Percentiles rank a stretch among this genome's conserved stretches.
Evolutionary conservation across 495 filamentous ascomycete species (phyloP).

Genomic region (Penicillium paxilli): DNA sequence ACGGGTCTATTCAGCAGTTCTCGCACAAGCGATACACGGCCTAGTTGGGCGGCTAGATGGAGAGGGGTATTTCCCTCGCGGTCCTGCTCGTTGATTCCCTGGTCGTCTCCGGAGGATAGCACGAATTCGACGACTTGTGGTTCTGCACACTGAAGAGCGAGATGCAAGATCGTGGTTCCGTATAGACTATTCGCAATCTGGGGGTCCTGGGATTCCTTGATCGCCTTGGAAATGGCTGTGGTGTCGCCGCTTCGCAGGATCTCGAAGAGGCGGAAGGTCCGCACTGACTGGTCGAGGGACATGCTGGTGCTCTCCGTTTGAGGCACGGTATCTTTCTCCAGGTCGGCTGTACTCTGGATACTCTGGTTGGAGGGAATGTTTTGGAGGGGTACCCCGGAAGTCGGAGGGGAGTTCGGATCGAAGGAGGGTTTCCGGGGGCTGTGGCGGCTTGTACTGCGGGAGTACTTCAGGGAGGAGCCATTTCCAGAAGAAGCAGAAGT

Average conservation of each 20-base stretch:
- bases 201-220: conserved; percentile 65
- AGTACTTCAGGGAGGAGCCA: conserved; percentile 27
- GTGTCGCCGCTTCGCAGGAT: conserved; percentile 87
- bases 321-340: conserved; percentile 34
- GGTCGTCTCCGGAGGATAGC: conserved; percentile 61
- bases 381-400: conserved; percentile 27
- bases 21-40: conserved; percentile 73
- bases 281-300: conserved; percentile 90
- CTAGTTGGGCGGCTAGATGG: conserved; percentile 82
- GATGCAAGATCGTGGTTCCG: conserved; percentile 84
- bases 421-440: conserved; percentile 22
- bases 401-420: conserved; percentile 23
- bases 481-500: conserved; percentile 26
- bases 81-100: conserved; percentile 89
- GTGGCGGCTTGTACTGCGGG: conserved; percentile 33
- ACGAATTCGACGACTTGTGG: conserved; percentile 95
- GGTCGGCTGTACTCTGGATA: conserved; percentile 18
- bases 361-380: conserved; percentile 28
- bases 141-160: conserved; percentile 97
- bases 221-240: conserved; percentile 82
- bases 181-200: conserved; percentile 54
- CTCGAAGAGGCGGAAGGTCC: conserved; percentile 92
- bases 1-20: conserved; percentile 75
- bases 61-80: conserved; percentile 92
- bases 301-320: conserved; percentile 32